phyloP scores from a whole-genome alignment of 805 yeast species.

The Zygoascus biomembranicola region DNA sequence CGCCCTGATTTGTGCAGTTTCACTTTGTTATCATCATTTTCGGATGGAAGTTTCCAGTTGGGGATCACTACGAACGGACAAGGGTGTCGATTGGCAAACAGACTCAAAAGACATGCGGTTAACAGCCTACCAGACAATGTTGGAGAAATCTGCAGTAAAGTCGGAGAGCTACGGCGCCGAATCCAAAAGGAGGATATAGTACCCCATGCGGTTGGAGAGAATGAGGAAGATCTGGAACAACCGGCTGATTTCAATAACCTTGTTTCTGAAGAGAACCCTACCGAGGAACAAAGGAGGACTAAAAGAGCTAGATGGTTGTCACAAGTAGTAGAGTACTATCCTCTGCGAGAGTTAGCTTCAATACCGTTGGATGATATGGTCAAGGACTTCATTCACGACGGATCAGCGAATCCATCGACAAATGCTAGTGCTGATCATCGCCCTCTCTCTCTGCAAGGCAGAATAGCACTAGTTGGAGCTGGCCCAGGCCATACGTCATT shows the following conservation, averaged over 20 bases:
- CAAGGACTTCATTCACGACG: constrained; percentile 30
- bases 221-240: constrained; percentile 61
- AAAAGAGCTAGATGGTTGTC: constrained; percentile 76
- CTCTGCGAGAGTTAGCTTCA: constrained; percentile 54
- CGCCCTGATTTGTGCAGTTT: constrained; percentile 66
- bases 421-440: neutral
- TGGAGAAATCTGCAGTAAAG: constrained; percentile 56
- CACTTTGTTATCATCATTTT: constrained; percentile 61
- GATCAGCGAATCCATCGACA: neutral
- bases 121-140: constrained; percentile 57
- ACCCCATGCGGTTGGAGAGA: constrained; percentile 28
- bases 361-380: constrained; percentile 53
- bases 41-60: constrained; percentile 66
- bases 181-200: constrained; percentile 36
- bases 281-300: constrained; percentile 31
- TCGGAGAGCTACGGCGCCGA: constrained; percentile 55
- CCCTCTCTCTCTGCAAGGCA: constrained; percentile 33
- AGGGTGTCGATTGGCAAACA: constrained; percentile 79
- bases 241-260: constrained; percentile 51
- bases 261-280: constrained; percentile 24
- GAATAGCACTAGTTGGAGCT: constrained; percentile 79
- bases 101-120: constrained; percentile 68
- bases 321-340: constrained; percentile 87
- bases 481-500: constrained; percentile 88
- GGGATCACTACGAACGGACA: constrained; percentile 83